Base-by-base conservation (phyloP, 345 rosid genomes). In the Atalantia buxifolia region DNA sequence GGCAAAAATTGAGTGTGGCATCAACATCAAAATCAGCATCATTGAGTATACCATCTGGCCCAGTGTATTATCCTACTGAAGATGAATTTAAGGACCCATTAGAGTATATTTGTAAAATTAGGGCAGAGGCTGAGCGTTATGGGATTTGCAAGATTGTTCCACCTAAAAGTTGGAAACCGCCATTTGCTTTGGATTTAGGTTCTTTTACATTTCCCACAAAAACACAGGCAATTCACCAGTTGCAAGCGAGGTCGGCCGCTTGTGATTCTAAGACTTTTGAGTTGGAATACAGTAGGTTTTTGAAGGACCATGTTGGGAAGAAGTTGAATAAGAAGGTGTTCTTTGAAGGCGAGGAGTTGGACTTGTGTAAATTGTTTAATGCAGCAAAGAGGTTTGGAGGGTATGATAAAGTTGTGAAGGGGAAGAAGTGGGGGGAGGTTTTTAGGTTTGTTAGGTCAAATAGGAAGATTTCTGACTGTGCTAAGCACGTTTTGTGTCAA, bases 121-220 rank as follows among this genome's bases (percentile, higher is more conserved):
- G 96, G 78, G 81, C 88, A 2, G 96, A 95, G 85, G 99, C 98
- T 30, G 99, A 95, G 88, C 85, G 82, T 28, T 95, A 89, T 76
- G 99, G 99, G 75, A 91, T 95, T 79, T 95, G 99, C 81, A 93
- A 86, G 84, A 95, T 95, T 82, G 97, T 95, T 56, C 99, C 99
- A 2, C 99, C 99, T 0, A 77, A 82, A 74, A 42, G 50, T 66
- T 93, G 99, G 98, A 84, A 80, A 36, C 96, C 99, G 0, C 97
- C 99, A 22, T 93, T 92, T 66, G 94, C 92, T 1, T 84, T 95
- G 88, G 83, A 90, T 77, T 63, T 85, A 83, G 88, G 87, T 68
- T 82, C 87, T 42, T 93, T 95, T 77, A 87, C 82, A 60, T 93
- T 95, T 69, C 98, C 97, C 0, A 95, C 98, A 0, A 95, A 95